Percentiles rank a stretch among this genome's conserved stretches.
phyloP scores from a whole-genome alignment of 2,329 filamentous ascomycete species.

The Paramyrothecium sp. region DNA sequence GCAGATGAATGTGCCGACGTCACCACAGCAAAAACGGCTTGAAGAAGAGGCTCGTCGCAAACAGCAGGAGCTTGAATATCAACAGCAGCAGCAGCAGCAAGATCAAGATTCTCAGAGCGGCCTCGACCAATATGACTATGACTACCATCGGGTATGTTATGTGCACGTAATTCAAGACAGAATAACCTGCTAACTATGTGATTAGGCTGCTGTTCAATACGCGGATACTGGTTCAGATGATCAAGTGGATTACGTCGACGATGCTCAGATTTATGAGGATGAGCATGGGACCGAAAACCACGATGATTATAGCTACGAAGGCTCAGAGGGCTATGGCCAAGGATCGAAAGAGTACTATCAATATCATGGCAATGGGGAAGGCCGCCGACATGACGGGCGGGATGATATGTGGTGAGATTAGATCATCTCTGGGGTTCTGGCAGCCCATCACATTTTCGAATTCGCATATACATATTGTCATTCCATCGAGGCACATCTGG shows the following conservation, averaged over 20 bases:
- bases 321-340: conserved; percentile 34
- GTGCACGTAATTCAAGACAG: not conserved
- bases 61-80: conserved; percentile 47
- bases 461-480: conserved; percentile 3
- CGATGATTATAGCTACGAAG: conserved; percentile 35
- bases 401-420: conserved; percentile 42
- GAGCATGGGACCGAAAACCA: conserved; percentile 42
- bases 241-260: conserved; percentile 49
- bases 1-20: conserved; percentile 86
- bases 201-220: conserved; percentile 44
- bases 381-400: conserved; percentile 31
- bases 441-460: not conserved
- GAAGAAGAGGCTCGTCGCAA: conserved; percentile 54
- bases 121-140: conserved; percentile 51
- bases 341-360: conserved; percentile 40
- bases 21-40: conserved; percentile 67
- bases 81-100: conserved; percentile 43
- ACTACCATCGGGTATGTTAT: conserved; percentile 50
- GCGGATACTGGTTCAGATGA: conserved; percentile 40
- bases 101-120: conserved; percentile 45
- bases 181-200: conserved; percentile 5
- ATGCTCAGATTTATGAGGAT: conserved; percentile 53
- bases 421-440: not conserved
- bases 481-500: not conserved
- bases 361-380: conserved; percentile 30